Base-by-base conservation (phyloP, 2,329 filamentous ascomycete species). In the Nemania sp. region DNA sequence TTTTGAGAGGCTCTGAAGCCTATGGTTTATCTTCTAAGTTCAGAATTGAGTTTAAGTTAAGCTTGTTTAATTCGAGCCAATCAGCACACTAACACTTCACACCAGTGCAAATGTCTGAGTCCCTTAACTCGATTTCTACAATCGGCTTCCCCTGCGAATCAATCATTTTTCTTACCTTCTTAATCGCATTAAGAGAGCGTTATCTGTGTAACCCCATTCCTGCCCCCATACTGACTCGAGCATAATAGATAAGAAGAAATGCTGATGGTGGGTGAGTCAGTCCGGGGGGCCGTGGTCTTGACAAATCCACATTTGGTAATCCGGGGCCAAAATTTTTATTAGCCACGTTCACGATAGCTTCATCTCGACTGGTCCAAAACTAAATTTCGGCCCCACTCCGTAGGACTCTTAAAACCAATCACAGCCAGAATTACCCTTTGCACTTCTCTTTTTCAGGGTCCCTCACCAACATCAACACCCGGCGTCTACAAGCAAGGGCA, bases 311-410 rank as follows among this genome's bases (percentile, higher is more conserved):
- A 57, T 53, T 32, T 20, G 64, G 60, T 41, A 62, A 66, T 64
- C 63, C 54, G 66, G 68, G 53, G 66, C 13, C 47, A 54, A 64
- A 56, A 64, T 62, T 60, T 62, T 62, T 49, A 51, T 58, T 64
- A 59, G 52, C 68, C 69, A 72, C 70, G 70, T 71, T 73, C 68
- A 72, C 72, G 72, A 73, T 73, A 70, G 66, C 70, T 68, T 73
- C 72, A 68, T 71, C 67, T 72, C 65, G 70, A 72, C 70, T 71
- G 69, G 70, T 72, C 69, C 56, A 66, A 61, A 61, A 45, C 38
- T 49, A 27, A 62, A 13, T 51, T 66, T 29, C 59, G 29, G 64
- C 64, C 72, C 72, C 72, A 71, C 70, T 49, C 20, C 7, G 35
- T 49, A 38, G 54, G 41, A 49, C 43, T 43, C 38, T 45, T 27